Conservation (phyloP, 2,329 filamentous ascomycete genomes). For the Trichoderma harzianum region DNA sequence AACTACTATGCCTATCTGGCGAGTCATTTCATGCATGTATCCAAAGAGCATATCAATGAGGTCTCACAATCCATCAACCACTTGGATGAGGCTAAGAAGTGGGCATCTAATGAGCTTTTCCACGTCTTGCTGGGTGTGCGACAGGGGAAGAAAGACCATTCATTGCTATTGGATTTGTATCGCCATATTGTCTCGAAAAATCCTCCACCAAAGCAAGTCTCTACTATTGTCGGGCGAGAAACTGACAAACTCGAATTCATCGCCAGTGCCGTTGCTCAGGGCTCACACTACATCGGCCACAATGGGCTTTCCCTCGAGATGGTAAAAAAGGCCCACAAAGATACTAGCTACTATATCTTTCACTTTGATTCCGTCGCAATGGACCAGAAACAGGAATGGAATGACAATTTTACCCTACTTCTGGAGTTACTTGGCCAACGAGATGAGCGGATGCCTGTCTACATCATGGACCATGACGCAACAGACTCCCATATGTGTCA, state of each 20-base stretch:
- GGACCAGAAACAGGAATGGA: conserved; percentile 8
- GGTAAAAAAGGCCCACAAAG: background rate
- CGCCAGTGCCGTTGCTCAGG: background rate
- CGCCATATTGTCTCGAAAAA: rapidly evolving
- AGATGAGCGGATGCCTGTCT: conserved; percentile 1
- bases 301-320: conserved; percentile 14
- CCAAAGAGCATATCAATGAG: background rate
- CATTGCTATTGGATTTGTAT: background rate
- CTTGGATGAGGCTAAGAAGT: background rate
- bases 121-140: background rate
- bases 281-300: conserved; percentile 21
- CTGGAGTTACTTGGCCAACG: conserved; percentile 4
- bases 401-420: background rate
- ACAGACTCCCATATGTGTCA: background rate
- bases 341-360: background rate
- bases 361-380: conserved; percentile 13
- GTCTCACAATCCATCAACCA: background rate
- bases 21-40: background rate
- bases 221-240: conserved; percentile 11
- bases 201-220: background rate
- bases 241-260: conserved; percentile 20
- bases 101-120: background rate
- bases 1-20: conserved; percentile 12
- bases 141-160: background rate
- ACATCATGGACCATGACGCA: conserved; percentile 23